Percentiles rank a stretch among this genome's conserved stretches.
These are phyloP conservation scores for Scutellaria minor DNA, from an alignment of 257 asterid species.

Conservation along the genomic window DNA sequence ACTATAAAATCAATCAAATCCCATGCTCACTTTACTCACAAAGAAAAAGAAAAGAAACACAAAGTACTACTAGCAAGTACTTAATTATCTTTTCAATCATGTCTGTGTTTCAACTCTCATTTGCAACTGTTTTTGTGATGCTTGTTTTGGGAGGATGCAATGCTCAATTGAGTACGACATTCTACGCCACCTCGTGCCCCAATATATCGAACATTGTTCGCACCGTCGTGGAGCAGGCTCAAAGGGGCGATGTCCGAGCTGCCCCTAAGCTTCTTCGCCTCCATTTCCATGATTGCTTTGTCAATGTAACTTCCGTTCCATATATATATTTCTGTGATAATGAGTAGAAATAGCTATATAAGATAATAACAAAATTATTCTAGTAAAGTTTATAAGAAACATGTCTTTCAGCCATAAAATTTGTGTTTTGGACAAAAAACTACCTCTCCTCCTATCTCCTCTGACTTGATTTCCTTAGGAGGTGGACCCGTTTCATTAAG, in stretches of 20 bases:
- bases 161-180: constrained; percentile 43
- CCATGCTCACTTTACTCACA: not conserved
- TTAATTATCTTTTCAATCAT: not conserved
- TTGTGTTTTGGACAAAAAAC: no score
- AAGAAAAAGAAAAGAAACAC: not conserved
- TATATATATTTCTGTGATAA: no score
- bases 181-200: constrained; percentile 39
- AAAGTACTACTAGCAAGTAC: no score
- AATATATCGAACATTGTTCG: constrained; percentile 37
- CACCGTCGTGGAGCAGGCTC: constrained; percentile 32
- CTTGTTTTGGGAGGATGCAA: not conserved
- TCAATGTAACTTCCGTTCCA: not conserved
- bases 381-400: no score
- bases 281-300: constrained; percentile 49
- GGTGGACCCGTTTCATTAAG: no score
- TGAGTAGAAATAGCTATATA: no score
- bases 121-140: not conserved
- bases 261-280: constrained; percentile 45
- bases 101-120: not conserved
- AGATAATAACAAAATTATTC: no score
- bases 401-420: no score
- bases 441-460: no score
- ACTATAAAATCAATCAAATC: not conserved
- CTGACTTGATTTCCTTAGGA: no score
- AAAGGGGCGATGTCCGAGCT: constrained; percentile 34